Base-by-base conservation (phyloP, 345 rosid species). In the Melastoma malabathricum region DNA sequence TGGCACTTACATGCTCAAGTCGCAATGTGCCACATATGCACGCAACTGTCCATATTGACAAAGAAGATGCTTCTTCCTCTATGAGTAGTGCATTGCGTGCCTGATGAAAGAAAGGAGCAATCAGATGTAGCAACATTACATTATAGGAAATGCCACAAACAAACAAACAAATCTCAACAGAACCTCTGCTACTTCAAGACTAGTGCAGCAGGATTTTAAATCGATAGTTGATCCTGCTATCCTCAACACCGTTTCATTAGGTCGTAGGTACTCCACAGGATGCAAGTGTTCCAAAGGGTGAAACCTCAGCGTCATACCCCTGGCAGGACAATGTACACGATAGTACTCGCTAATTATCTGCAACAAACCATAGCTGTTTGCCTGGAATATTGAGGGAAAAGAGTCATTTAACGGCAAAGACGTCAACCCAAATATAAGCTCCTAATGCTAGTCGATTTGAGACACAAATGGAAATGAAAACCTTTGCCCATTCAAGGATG, bases 401-500 rank as follows among this genome's bases (percentile, higher is more conserved):
- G 8, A 19, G 50, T 45, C 39, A 69, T 41, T 12, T 44, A 16
- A 45, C 41, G 56, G 58, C 39, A 19, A 51, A 57, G 5, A 31
- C 5, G 38, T 31, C 1, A 31, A 31, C 10, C 38, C 38, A 31
- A 31, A 5, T 31, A 31, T 31, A 31, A 5, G 38, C 38, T 9
- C 38, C 38, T 31, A 9, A 31, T 5, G 5, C 38, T 2, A 31
- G 38, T 7, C 5, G 7, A 31, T 48, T 15, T 25, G 39, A 54
- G 27, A 41, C 29, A 66, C 31, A 48, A 52, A 54, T 23, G 51
- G 54, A 31, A 6, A 44, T 41, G 53, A 65, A 67, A 61, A 90
- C 98, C 98, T 90, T 84, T 56, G 94, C 89, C 98, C 86, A 82
- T 67, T 78, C 96, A 70, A 83, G 92, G 57, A 90, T 75, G 68